phyloP scores from a whole-genome alignment of 129 eudicot species.

The Heracleum sosnowskyi region DNA sequence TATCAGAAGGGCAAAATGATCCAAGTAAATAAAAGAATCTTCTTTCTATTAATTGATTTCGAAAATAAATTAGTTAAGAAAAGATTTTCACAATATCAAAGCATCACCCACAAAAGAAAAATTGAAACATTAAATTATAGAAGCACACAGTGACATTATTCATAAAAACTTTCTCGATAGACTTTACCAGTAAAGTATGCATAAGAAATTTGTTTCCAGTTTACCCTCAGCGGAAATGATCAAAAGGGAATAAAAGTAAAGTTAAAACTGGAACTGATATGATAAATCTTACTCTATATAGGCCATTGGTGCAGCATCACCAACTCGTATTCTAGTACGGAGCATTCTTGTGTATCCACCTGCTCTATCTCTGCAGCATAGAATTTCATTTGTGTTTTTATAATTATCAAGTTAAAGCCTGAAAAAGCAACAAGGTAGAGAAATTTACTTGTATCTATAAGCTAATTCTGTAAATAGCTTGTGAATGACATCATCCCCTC shows the following conservation, averaged over 20 bases:
- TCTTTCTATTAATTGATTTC: not conserved
- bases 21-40: not conserved
- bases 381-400: slow-evolving; percentile 7
- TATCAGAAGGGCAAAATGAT: not conserved
- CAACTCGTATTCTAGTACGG: slow-evolving; percentile 87
- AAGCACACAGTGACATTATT: not conserved
- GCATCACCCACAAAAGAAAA: not conserved
- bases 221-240: not conserved
- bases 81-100: not conserved
- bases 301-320: slow-evolving; percentile 99
- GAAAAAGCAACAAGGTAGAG: slow-evolving; percentile 7
- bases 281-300: slow-evolving; percentile 69
- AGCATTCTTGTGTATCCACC: slow-evolving; percentile 98
- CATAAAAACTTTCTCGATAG: not conserved
- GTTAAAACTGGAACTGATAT: not conserved
- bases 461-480: slow-evolving; percentile 90
- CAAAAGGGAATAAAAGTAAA: not conserved
- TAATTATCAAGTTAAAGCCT: slow-evolving; percentile 5
- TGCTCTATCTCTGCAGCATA: slow-evolving; percentile 66
- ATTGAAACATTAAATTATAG: not conserved
- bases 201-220: not conserved
- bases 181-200: not conserved
- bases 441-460: slow-evolving; percentile 77
- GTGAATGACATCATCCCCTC: slow-evolving; percentile 97
- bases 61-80: not conserved